Percentiles rank a stretch among this genome's conserved stretches.
Conservation (phyloP, 2,329 filamentous ascomycete genomes). For the Microcyclosporella mali region DNA sequence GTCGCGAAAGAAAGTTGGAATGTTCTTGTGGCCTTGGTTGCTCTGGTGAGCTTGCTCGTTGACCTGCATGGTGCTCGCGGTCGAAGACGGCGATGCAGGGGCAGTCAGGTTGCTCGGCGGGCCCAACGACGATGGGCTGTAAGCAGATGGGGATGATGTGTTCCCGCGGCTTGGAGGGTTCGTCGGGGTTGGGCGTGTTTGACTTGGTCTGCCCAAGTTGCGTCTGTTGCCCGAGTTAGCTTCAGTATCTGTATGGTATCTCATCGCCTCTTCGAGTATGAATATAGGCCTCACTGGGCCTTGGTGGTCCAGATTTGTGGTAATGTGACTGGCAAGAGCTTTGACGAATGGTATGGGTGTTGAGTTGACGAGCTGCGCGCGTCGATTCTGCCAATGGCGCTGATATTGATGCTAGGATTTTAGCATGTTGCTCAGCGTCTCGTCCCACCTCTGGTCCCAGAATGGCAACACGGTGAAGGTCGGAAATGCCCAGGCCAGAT, state of each 20-base stretch:
- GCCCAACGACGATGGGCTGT: constrained; percentile 26
- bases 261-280: too few species aligned
- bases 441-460: too few species aligned
- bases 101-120: constrained; percentile 26
- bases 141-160: constrained; percentile 28
- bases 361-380: too few species aligned
- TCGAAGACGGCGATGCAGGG: constrained; percentile 41
- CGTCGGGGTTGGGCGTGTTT: constrained; percentile 16
- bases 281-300: too few species aligned
- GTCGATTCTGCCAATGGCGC: too few species aligned
- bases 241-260: background rate
- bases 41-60: constrained; percentile 49
- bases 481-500: too few species aligned
- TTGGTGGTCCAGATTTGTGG: too few species aligned
- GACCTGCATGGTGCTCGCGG: constrained; percentile 59
- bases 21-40: constrained; percentile 23
- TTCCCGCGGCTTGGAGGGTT: constrained; percentile 28
- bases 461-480: too few species aligned
- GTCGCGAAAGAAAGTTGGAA: constrained; percentile 67
- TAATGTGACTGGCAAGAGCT: too few species aligned
- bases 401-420: too few species aligned
- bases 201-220: constrained; percentile 27
- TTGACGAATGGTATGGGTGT: too few species aligned
- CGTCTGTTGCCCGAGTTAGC: constrained; percentile 21
- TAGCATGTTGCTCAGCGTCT: too few species aligned